Evolutionary conservation across 257 asterid species (phyloP).

Genomic region (Cruciata laevipes): DNA sequence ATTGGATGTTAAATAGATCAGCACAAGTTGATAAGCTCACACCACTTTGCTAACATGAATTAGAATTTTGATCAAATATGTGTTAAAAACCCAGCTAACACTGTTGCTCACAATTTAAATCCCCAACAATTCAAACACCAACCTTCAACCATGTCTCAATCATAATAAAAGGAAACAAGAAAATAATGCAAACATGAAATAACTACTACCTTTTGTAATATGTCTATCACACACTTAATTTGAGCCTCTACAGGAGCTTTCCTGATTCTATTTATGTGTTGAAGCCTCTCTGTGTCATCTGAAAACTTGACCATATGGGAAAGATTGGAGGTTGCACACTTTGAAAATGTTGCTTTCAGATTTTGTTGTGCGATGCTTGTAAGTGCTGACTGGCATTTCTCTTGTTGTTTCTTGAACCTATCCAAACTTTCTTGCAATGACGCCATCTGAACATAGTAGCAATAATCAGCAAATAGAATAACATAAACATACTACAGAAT

Average conservation of each 20-base stretch:
- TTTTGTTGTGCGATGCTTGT: slow-evolving; percentile 17
- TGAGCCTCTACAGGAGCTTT: slow-evolving; percentile 93
- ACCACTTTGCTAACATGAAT: slow-evolving; percentile 1
- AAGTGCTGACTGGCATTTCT: slow-evolving; percentile 16
- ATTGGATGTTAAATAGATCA: slow-evolving; percentile 23
- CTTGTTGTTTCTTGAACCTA: slow-evolving; percentile 18
- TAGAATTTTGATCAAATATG: not conserved
- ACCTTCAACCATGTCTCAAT: not conserved
- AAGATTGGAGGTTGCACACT: slow-evolving; percentile 31
- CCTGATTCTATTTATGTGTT: slow-evolving; percentile 76
- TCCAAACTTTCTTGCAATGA: slow-evolving; percentile 20
- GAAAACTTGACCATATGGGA: slow-evolving; percentile 64
- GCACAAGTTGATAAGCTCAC: not conserved
- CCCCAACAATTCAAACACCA: not conserved
- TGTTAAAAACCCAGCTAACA: not conserved
- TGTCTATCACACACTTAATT: slow-evolving; percentile 72
- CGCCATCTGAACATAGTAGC: slow-evolving; percentile 13
- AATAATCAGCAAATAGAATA: not conserved
- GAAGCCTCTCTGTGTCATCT: slow-evolving; percentile 74
- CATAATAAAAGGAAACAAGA: slow-evolving; percentile 4
- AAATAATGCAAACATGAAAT: not conserved
- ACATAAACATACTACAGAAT: slow-evolving; percentile 5
- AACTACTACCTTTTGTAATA: slow-evolving; percentile 59
- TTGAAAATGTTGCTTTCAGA: slow-evolving; percentile 24
- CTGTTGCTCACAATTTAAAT: not conserved